These are phyloP conservation scores for Apiotrichum veenhuisii DNA, from an alignment of 1,284 basidiomycete genomes.

Conservation along the genomic window DNA sequence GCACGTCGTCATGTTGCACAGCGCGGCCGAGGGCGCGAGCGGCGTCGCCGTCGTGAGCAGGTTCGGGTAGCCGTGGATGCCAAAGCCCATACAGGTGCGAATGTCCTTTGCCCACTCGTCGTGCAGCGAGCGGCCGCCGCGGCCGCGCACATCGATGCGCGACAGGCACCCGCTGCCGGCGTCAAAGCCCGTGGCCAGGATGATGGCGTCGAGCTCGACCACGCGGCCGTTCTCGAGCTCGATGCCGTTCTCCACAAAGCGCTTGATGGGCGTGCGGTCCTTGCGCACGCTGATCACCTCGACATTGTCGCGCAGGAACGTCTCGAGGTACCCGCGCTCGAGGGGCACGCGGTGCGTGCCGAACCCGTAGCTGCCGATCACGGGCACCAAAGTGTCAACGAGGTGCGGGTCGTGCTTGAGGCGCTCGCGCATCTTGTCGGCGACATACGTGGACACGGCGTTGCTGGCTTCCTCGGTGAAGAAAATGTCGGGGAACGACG, in stretches of 20 bases:
- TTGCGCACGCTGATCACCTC: conserved; percentile 9
- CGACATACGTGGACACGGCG: conserved; percentile 8
- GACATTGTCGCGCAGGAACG: conserved; percentile 12
- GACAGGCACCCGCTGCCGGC: conserved; percentile 10
- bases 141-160: conserved; percentile 12
- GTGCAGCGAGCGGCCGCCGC: conserved; percentile 3
- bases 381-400: conserved; percentile 6
- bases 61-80: conserved; percentile 16
- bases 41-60: conserved; percentile 15
- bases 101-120: conserved; percentile 18
- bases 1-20: conserved; percentile 19
- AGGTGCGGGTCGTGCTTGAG: conserved; percentile 16
- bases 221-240: conserved; percentile 7
- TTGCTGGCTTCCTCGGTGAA: conserved; percentile 6
- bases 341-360: conserved; percentile 19
- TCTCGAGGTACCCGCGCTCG: conserved; percentile 13
- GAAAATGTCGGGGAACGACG: conserved; percentile 14
- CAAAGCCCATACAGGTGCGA: conserved; percentile 11
- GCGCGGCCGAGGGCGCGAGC: conserved; percentile 10
- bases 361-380: conserved; percentile 8
- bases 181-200: conserved; percentile 17
- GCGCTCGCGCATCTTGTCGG: conserved; percentile 8
- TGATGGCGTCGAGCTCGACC: conserved; percentile 13
- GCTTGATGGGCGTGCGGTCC: conserved; percentile 9
- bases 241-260: conserved; percentile 11